Base-by-base conservation (phyloP, 306 rosid genomes). In the Malus fusca region DNA sequence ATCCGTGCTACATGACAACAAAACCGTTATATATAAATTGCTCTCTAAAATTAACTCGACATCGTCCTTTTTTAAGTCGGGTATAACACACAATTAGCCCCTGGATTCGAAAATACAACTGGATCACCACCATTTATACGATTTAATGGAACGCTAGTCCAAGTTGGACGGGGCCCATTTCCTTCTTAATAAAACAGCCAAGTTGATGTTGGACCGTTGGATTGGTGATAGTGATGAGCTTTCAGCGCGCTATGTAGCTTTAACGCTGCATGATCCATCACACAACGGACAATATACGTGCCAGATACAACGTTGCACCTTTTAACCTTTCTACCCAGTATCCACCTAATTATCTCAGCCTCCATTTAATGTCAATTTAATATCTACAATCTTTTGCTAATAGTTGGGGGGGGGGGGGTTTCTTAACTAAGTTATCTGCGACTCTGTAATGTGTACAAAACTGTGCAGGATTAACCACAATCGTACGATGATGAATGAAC, bases 201-300 rank as follows among this genome's bases (percentile, higher is more conserved):
- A 9, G 22, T 58, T 58, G 30, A 22, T 0, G 28, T 31, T 58
- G 63, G 22, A 6, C 23, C 14, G 63, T 58, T 58, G 23, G 43
- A 17, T 17, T 53, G 19, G 31, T 2, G 4, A 30, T 2, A 30
- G 31, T 25, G 6, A 46, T 12, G 60, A 73, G 23, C 43, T 40
- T 40, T 40, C 11, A 40, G 11, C 8, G 3, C 2, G 10, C 2
- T 40, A 3, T 40, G 8, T 40, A 6, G 3, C 31, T 30, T 30
- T 19, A 40, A 5, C 25, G 19, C 1, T 51, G 55, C 66, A 59
- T 25, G 61, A 52, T 55, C 46, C 26, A 6, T 48, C 81, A 79
- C 51, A 81, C 79, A 76, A 42, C 25, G 3, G n/a, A 40, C 56
- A 58, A 25, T 51, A 71, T 18, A 15, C 23, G 19, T 72, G 78